Percentiles rank a stretch among this genome's conserved stretches.
Evolutionary conservation across 148 eudicot species (phyloP).

Genomic region (Vaccinium darrowii): DNA sequence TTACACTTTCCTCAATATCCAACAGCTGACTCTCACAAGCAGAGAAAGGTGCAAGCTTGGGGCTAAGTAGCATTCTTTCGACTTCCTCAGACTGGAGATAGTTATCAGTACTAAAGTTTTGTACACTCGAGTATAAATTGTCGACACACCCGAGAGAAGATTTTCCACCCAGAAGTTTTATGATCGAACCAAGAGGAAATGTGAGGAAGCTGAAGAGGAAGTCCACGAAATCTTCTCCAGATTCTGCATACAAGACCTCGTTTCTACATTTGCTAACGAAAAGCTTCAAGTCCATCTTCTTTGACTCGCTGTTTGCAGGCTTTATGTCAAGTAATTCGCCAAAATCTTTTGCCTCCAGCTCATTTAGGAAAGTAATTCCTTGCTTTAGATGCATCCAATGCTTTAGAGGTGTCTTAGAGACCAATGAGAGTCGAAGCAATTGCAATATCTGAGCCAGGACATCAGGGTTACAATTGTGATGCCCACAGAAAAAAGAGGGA

Average conservation of each 20-base stretch:
- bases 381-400: neutral
- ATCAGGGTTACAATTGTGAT: neutral
- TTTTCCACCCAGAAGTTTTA: neutral
- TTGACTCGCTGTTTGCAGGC: neutral
- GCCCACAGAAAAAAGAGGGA: neutral
- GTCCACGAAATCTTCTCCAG: conserved; percentile 1
- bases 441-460: neutral
- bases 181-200: neutral
- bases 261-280: neutral
- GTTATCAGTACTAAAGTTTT: neutral
- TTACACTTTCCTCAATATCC: neutral
- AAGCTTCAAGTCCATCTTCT: conserved; percentile 2
- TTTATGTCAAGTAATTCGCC: neutral
- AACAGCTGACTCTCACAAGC: neutral
- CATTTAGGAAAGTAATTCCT: neutral
- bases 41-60: conserved; percentile 1
- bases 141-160: neutral
- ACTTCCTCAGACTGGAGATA: neutral
- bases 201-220: conserved; percentile 3
- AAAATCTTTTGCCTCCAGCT: neutral
- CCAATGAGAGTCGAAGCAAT: neutral
- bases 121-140: neutral
- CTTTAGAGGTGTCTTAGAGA: neutral
- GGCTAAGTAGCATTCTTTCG: neutral
- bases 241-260: neutral